Evolutionary conservation across 2,329 filamentous ascomycete genomes (phyloP).

Genomic region (Nectriaceae sp.): DNA sequence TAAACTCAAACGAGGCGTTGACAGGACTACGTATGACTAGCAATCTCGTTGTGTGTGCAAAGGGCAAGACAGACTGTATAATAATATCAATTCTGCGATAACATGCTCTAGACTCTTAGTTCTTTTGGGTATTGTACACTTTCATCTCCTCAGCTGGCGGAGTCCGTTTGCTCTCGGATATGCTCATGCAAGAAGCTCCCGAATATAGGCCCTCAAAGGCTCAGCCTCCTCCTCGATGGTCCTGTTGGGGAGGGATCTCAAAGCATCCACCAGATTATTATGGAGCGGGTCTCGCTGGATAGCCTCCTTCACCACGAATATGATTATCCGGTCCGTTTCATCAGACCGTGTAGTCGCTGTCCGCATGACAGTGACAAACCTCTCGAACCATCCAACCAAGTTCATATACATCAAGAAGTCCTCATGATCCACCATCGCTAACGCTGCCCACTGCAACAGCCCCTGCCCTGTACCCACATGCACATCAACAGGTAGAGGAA

Average conservation of each 20-base stretch:
- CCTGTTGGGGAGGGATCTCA: slow-evolving; percentile 47
- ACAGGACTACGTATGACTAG: no score
- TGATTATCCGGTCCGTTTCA: slow-evolving; percentile 39
- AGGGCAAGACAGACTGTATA: no score
- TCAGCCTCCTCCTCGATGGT: slow-evolving; percentile 55
- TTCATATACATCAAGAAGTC: slow-evolving; percentile 53
- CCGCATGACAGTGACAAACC: slow-evolving; percentile 50
- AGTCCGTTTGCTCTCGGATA: not conserved
- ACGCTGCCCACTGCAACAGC: slow-evolving; percentile 52
- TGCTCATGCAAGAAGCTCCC: slow-evolving; percentile 35
- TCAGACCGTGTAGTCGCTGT: slow-evolving; percentile 38
- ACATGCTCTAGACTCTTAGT: not conserved
- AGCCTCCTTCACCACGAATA: slow-evolving; percentile 45
- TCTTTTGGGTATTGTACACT: slow-evolving; percentile 11
- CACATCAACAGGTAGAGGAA: slow-evolving; percentile 20
- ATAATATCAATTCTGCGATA: no score
- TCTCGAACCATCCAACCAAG: slow-evolving; percentile 56
- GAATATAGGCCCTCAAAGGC: slow-evolving; percentile 46
- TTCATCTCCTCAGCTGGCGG: not conserved
- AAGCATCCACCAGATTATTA: slow-evolving; percentile 38
- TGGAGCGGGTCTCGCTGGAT: slow-evolving; percentile 39
- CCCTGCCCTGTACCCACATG: slow-evolving; percentile 35
- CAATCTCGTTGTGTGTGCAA: no score
- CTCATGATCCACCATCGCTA: slow-evolving; percentile 51
- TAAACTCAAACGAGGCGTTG: no score